Base-by-base conservation (phyloP, 2,329 filamentous ascomycete species). In the Clonostachys chloroleuca region DNA sequence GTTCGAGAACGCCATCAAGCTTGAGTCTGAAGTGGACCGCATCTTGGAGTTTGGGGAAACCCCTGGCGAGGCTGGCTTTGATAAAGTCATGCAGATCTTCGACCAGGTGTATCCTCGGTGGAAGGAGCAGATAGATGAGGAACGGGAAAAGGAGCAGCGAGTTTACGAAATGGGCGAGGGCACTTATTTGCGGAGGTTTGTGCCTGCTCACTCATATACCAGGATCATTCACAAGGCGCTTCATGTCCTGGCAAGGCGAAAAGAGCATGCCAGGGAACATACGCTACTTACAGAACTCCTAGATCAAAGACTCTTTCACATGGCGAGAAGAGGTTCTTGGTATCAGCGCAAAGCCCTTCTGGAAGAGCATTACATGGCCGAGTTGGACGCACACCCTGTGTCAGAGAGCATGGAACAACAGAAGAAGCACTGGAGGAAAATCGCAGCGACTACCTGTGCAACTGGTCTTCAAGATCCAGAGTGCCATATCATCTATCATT, bases 261-360 rank as follows among this genome's bases (percentile, higher is more conserved):
- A 96, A 60, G 75, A 91, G 43, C 83, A 97, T 61, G 74, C 74
- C 47, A 80, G 81, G 24, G 94, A 99, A 60, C 84, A 96, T 59
- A 69, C 75, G 3, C 69, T 96, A 1, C 69, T 96, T 2, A 75
- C 68, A 0, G 88, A 94, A 58, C 77, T 99, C 5, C 80, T 99
- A 0, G 69, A 70, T 5, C 94, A 99, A 61, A 80, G 80, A 5
- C 75, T 96, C 0, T 97, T 97, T 57, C 92, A 97, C 57, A 77
- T 87, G 40, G 83, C 91, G 2, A 81, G 92, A 30, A 81, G 94
- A 40, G 94, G 94, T 1, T 82, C 84, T 1, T 99, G 94, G 94
- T 97, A 97, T 62, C 92, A 96, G 60, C 87, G 94, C 17, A 96
- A 95, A 66, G 94, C 92, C 1, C 72, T 99, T 2, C 67, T 99